Evolutionary conservation across 305 asterid species (phyloP).

Genomic region (Caryopteris hybrid): DNA sequence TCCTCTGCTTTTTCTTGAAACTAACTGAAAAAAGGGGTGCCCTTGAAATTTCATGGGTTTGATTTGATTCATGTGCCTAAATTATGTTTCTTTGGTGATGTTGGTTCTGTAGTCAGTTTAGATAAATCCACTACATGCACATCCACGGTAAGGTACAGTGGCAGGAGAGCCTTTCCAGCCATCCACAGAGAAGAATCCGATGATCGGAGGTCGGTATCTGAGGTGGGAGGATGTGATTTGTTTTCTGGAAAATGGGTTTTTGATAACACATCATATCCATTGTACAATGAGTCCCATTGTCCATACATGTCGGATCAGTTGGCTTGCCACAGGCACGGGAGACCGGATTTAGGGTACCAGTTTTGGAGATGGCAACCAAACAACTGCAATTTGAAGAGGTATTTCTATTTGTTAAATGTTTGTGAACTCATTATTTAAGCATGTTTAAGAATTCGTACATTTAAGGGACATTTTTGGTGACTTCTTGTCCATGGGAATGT

Average conservation of each 20-base stretch:
- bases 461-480: background rate
- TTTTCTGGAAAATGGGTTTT: conserved; percentile 85
- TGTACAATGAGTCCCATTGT: conserved; percentile 71
- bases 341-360: conserved; percentile 63
- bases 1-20: background rate
- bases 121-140: conserved; percentile 58
- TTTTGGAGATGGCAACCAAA: conserved; percentile 90
- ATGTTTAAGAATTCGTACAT: background rate
- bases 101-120: conserved; percentile 34
- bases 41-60: conserved; percentile 1
- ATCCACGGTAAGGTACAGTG: conserved; percentile 60
- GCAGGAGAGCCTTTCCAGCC: conserved; percentile 48
- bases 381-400: conserved; percentile 83
- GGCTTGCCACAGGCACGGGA: conserved; percentile 88
- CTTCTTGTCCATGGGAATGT: conserved; percentile 18
- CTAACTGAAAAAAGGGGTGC: background rate
- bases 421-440: background rate
- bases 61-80: conserved; percentile 6
- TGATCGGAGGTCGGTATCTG: conserved; percentile 29
- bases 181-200: conserved; percentile 18
- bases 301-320: conserved; percentile 95
- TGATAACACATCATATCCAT: conserved; percentile 63
- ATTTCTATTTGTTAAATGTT: background rate
- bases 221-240: conserved; percentile 55
- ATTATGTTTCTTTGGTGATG: background rate